Evolutionary conservation across 495 filamentous ascomycete genomes (phyloP).

Genomic region (Neurospora africana): DNA sequence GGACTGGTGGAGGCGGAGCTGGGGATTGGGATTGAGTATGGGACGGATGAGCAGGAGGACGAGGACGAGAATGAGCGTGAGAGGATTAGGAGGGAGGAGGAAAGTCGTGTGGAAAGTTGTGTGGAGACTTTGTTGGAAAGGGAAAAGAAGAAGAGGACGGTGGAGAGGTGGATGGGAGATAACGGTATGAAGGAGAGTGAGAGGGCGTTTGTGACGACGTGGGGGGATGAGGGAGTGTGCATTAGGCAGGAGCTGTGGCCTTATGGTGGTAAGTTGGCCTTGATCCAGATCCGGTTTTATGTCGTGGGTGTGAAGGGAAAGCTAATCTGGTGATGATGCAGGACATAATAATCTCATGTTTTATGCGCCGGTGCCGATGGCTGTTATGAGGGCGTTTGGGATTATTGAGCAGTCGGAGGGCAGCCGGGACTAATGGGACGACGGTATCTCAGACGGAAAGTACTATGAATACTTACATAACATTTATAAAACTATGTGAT

Average conservation of each 20-base stretch:
- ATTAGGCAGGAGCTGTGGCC: constrained; percentile 44
- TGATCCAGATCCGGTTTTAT: background rate
- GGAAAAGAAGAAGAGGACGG: constrained; percentile 32
- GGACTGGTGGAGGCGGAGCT: constrained; percentile 30
- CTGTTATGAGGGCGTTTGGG: constrained; percentile 55
- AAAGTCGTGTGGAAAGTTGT: constrained; percentile 19
- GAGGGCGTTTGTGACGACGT: constrained; percentile 28
- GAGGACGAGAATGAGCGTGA: background rate
- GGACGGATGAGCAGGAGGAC: constrained; percentile 21
- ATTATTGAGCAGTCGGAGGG: background rate
- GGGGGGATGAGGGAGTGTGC: constrained; percentile 28
- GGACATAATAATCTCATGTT: constrained; percentile 50
- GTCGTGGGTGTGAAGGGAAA: constrained; percentile 1
- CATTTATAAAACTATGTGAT: too few species aligned
- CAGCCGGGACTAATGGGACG: background rate
- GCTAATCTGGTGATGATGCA: constrained; percentile 14
- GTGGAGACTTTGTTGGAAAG: background rate
- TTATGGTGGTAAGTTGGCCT: constrained; percentile 42
- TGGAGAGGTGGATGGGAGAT: constrained; percentile 23
- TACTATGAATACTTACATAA: too few species aligned
- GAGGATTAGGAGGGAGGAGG: constrained; percentile 7
- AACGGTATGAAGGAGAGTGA: background rate
- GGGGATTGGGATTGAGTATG: constrained; percentile 1
- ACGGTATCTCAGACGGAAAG: background rate
- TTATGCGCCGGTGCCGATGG: constrained; percentile 45